Conservation (phyloP, 345 rosid species). For the Euphorbia peplus region DNA sequence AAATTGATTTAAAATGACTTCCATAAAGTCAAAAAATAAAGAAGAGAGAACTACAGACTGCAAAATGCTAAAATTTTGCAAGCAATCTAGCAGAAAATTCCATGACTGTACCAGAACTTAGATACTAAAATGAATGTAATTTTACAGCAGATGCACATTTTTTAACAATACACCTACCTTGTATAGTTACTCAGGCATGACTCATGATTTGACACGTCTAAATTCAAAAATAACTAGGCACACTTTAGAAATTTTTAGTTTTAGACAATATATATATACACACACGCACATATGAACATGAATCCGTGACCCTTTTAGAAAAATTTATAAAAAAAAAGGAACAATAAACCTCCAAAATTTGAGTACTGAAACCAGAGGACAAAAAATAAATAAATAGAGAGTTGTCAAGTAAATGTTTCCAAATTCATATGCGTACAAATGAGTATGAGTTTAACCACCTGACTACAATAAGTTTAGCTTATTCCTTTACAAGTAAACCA, state of each 20-base stretch:
- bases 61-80: neutral
- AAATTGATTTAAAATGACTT: neutral
- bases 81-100: neutral
- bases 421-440: neutral
- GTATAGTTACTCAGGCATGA: neutral
- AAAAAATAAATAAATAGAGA: neutral
- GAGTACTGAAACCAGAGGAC: neutral
- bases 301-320: too few relatives aligned
- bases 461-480: neutral
- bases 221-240: neutral
- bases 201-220: neutral
- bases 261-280: neutral
- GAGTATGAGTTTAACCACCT: neutral
- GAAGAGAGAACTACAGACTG: neutral
- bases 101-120: conserved; percentile 1
- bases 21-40: neutral
- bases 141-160: neutral
- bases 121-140: neutral
- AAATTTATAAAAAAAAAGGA: too few relatives aligned
- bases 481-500: neutral
- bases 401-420: neutral
- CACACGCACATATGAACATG: too few relatives aligned
- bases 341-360: neutral
- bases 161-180: neutral
- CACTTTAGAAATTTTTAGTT: neutral